These are phyloP conservation scores for Neurospora sp. DNA, from an alignment of 495 filamentous ascomycete genomes.

Conservation along the genomic window DNA sequence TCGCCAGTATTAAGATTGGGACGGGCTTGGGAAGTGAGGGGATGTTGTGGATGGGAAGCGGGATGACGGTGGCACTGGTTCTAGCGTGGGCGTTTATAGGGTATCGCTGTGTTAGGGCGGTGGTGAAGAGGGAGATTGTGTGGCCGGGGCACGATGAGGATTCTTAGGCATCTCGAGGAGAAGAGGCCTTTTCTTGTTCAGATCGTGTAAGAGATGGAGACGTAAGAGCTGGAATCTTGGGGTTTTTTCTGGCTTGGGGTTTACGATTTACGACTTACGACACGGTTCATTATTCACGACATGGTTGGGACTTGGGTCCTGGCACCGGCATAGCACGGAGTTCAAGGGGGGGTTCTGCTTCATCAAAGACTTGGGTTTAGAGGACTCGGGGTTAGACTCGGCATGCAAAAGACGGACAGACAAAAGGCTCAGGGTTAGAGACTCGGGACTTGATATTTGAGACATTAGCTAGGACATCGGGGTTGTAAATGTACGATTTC, in stretches of 20 bases:
- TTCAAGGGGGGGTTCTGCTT: background rate
- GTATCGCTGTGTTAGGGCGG: conserved; percentile 41
- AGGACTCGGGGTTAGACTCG: background rate
- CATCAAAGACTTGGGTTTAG: background rate
- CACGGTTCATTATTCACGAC: background rate
- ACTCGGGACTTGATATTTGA: background rate
- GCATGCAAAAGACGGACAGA: background rate
- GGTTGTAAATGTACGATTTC: background rate
- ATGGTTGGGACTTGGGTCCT: background rate
- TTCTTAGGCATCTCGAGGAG: background rate
- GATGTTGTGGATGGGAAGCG: conserved; percentile 36
- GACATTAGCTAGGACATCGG: background rate
- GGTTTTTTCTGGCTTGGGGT: background rate
- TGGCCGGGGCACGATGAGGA: conserved; percentile 58
- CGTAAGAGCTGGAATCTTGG: background rate
- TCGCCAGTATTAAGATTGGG: conserved; percentile 39
- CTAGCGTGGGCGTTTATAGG: conserved; percentile 49
- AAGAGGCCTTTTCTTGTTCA: background rate
- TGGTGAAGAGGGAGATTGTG: conserved; percentile 44
- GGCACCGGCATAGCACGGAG: background rate
- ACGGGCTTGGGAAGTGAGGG: conserved; percentile 29
- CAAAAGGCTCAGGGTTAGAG: background rate
- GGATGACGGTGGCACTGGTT: conserved; percentile 45
- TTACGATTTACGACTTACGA: background rate
- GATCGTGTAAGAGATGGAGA: background rate